Conservation (phyloP, 495 filamentous ascomycete genomes). For the Talaromyces wortmannii region DNA sequence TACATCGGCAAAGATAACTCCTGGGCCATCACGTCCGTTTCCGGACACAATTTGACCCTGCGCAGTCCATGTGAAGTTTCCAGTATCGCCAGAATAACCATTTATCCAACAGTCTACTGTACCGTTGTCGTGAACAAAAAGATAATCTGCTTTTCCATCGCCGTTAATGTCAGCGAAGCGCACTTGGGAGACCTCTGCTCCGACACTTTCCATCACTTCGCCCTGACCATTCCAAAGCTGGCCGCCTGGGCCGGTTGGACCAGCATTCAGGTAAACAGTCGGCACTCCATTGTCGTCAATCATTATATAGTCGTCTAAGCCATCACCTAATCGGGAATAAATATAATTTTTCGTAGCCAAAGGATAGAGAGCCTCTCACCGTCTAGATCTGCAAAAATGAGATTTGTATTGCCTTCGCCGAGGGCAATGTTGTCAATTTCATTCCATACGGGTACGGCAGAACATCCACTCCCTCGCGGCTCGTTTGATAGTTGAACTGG, state of each 20-base stretch:
- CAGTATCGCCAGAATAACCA: neutral
- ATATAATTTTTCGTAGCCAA: too few species aligned
- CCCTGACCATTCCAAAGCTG: neutral
- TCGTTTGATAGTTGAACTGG: neutral
- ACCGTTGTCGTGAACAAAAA: neutral
- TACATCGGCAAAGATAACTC: conserved; percentile 11
- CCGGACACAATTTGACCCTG: neutral
- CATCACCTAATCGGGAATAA: neutral
- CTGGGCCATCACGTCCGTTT: neutral
- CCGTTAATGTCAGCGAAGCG: neutral
- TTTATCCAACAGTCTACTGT: neutral
- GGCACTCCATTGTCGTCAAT: neutral
- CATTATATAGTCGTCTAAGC: neutral
- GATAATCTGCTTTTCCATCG: neutral
- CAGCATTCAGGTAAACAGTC: neutral
- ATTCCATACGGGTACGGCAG: neutral
- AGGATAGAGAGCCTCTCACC: neutral
- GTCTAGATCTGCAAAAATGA: neutral
- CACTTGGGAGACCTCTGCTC: neutral
- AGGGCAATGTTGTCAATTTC: neutral
- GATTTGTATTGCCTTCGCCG: neutral
- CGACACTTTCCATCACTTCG: neutral
- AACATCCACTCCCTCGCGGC: neutral
- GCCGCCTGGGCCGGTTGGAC: neutral
- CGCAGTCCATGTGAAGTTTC: neutral